A percentile compares a stretch with the other conserved stretches of the same genome.
These are phyloP conservation scores for Picochlorum sp. DNA, from an alignment of 139 green algal genomes.

Conservation along the genomic window DNA sequence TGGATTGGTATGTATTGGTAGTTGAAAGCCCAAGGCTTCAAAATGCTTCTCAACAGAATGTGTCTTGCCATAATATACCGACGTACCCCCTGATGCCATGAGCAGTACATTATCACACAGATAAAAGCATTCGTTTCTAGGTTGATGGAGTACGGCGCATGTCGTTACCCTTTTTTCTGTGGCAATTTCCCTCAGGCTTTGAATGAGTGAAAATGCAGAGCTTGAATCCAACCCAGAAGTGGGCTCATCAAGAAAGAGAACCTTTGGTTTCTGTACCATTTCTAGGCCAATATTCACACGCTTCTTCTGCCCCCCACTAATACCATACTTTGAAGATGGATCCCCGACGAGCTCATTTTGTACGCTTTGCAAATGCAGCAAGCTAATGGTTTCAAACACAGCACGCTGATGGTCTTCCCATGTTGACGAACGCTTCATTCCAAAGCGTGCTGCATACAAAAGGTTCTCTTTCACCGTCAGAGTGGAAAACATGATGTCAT, in stretches of 20 bases:
- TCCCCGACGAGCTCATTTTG: conserved; percentile 51
- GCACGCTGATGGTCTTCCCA: conserved; percentile 21
- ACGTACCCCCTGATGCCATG: conserved; percentile 52
- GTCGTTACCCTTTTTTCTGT: conserved; percentile 40
- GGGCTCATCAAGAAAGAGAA: conserved; percentile 70
- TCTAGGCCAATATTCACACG: conserved; percentile 70
- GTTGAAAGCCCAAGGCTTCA: conserved; percentile 30
- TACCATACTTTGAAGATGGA: conserved; percentile 38
- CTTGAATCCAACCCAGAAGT: conserved; percentile 58
- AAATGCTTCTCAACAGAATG: conserved; percentile 33
- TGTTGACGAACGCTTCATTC: conserved; percentile 25
- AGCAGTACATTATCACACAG: conserved; percentile 75
- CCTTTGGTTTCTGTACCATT: conserved; percentile 54
- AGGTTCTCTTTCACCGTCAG: conserved; percentile 62
- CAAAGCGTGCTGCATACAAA: conserved; percentile 31
- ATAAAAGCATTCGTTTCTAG: conserved; percentile 35
- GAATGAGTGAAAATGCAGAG: conserved; percentile 38
- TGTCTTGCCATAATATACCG: conserved; percentile 45
- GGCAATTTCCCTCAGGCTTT: conserved; percentile 34
- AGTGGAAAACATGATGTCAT: conserved; percentile 59
- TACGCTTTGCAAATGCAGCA: conserved; percentile 32
- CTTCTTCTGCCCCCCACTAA: conserved; percentile 61
- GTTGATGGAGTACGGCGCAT: conserved; percentile 68
- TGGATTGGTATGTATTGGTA: conserved; percentile 54
- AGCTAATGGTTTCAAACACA: conserved; percentile 21